Conservation (phyloP, 2,329 filamentous ascomycete species). For the Alternaria gansuensis region DNA sequence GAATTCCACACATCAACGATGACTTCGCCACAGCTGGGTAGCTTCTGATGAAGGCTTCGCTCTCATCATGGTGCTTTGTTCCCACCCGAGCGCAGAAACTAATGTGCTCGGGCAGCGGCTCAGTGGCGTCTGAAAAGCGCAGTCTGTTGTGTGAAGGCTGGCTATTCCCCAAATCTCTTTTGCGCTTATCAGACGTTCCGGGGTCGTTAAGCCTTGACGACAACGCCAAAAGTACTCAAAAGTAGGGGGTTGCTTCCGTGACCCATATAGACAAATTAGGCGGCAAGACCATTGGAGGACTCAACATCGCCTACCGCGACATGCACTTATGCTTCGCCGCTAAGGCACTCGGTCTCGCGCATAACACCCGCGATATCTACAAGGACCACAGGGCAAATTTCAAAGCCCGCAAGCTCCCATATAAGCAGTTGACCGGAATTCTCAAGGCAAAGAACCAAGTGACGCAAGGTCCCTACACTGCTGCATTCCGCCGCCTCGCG, state of each 20-base stretch:
- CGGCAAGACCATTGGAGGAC: too few relatives aligned
- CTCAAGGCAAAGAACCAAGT: too few relatives aligned
- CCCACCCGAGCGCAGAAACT: accelerated
- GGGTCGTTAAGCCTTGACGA: neutral
- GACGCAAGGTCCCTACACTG: too few relatives aligned
- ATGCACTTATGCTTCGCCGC: too few relatives aligned
- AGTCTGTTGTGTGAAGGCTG: neutral
- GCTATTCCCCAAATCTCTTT: neutral
- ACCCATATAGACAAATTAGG: too few relatives aligned
- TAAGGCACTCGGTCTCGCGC: too few relatives aligned
- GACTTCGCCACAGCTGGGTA: neutral
- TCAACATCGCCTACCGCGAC: too few relatives aligned
- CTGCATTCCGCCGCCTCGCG: too few relatives aligned
- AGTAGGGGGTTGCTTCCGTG: neutral
- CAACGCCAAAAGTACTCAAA: neutral
- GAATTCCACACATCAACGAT: neutral
- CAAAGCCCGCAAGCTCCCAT: too few relatives aligned
- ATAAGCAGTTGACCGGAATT: too few relatives aligned
- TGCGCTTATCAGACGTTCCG: accelerated
- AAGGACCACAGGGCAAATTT: too few relatives aligned
- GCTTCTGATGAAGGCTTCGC: neutral
- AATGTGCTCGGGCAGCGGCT: neutral
- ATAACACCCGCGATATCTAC: too few relatives aligned
- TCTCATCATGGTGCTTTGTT: neutral
- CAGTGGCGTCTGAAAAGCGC: neutral